Base-by-base conservation (phyloP, 768 basidiomycete genomes). In the Agaricus blazei region DNA sequence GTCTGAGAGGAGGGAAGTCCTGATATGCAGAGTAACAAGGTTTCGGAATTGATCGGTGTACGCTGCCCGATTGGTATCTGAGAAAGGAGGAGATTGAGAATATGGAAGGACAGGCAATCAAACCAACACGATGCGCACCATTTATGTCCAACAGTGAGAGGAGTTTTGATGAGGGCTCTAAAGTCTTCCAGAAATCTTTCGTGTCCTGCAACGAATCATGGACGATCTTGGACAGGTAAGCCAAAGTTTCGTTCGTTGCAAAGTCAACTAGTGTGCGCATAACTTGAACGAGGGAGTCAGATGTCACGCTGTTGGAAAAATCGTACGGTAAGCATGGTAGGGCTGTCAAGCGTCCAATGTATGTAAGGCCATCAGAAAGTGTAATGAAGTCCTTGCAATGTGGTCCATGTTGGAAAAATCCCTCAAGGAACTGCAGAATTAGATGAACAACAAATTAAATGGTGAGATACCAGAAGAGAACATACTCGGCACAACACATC, bases 341-440 rank as follows among this genome's bases (percentile, higher is more conserved):
- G 19, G 83, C 81, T 31, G 94, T 86, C 41, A 98, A 75, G 60
- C 81, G 79, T 60, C 92, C 85, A 53, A 98, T 73, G 61, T 80
- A 75, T 59, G 84, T 74, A 40, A 98, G 77, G 47, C 91, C 84
- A 63, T 94, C 82, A 4, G 85, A 77, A 58, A 80, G 76, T 46
- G 79, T 72, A 57, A 97, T 83, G 67, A 98, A 98, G 62, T 98
- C 96, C 60, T 84, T 84, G 75, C 90, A 90, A 68, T 98, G 91
- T 24, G 85, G 83, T 1, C 84, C 78, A 65, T 96, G 94, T 63
- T 95, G 93, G 74, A 98, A 95, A 41, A 98, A 78, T 5, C 97
- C 95, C 68, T 95, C 93, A 52, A 95, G 78, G 69, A 97, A 95
- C 92, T 95, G 49, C n/a, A 57, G 34, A 44, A 24, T 38, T 27